Evolutionary conservation across 169 alveolate species (phyloP), one percentile per base, ranked within the genome.

Genomic region (Plasmodium blacklocki): DNA sequence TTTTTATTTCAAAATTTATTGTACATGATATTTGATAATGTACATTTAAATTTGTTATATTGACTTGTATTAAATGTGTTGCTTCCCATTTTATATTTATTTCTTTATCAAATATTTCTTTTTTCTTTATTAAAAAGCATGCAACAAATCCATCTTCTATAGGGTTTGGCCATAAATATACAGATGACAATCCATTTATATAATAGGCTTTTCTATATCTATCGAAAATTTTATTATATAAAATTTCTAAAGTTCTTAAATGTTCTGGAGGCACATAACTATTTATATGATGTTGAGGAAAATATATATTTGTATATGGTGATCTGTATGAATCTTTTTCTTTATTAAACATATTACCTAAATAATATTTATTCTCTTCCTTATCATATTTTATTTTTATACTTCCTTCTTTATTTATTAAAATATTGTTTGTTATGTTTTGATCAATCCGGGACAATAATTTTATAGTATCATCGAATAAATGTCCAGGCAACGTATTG

Each of bases 81-180:
- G 52, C 89, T 76, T 76, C 89, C 89, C 89, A 76, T 47, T 15
- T 43, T 11, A 76, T 52, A 49, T 45, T 32, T 14, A 71, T 76
- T 15, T 39, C 29, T 14, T 15, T 15, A 68, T 66, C 68, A 56
- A 47, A 76, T 11, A 45, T 49, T 63, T 76, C 89, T 18, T 63
- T 64, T 76, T 76, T 76, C 23, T 76, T 76, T n/a, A 76, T 76
- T 66, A 76, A 64, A 63, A 76, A 76, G 2, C 89, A 76, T 2
- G 76, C 89, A 21, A 76, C 89, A 63, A 76, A 76, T 7, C 89
- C 89, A n/a, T 76, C 89, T 76, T 76, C 89, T 15, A 63, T 45
- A 9, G 89, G 89, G 50, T 76, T 64, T 19, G 89, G 89, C 78
- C 78, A 76, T 18, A 76, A 58, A 64, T 76, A 76, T 47, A 76